phyloP scores from a whole-genome alignment of 371 early-diverging fungal species.

The Syncephalastrum contaminatum region DNA sequence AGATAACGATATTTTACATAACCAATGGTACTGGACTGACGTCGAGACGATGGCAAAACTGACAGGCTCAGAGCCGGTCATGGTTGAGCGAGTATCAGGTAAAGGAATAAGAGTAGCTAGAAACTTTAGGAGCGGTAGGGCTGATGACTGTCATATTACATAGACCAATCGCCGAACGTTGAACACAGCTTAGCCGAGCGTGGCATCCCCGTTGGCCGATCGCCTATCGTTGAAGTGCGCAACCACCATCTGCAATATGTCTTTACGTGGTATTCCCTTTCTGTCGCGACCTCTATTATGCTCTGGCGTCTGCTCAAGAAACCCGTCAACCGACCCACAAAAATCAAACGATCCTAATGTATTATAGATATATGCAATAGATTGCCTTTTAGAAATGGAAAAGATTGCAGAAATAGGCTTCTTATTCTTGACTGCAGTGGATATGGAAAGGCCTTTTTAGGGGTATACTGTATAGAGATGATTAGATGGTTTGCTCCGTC shows the following conservation, averaged over 20 bases:
- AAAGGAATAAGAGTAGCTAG: conserved; percentile 3
- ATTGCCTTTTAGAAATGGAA: no score
- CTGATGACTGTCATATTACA: conserved; percentile 8
- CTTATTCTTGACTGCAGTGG: no score
- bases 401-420: no score
- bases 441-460: no score
- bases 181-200: conserved; percentile 51
- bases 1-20: conserved; percentile 58
- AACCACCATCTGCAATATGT: conserved; percentile 89
- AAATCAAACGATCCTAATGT: conserved; percentile 17
- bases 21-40: conserved; percentile 86
- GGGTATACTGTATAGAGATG: no score
- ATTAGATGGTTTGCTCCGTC: no score
- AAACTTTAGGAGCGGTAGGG: conserved; percentile 5
- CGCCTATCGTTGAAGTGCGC: conserved; percentile 69
- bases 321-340: conserved; percentile 37
- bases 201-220: conserved; percentile 74
- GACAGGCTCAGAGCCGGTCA: conserved; percentile 63
- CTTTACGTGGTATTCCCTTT: conserved; percentile 83
- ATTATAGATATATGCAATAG: no score
- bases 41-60: conserved; percentile 71
- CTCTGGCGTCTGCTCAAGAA: conserved; percentile 52
- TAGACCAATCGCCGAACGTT: conserved; percentile 35
- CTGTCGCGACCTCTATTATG: conserved; percentile 69
- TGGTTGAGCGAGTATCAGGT: conserved; percentile 75